A percentile compares a stretch with the other conserved stretches of the same genome.
Conservation (phyloP, 2,329 filamentous ascomycete species). For the Hypoxylon sp. region DNA sequence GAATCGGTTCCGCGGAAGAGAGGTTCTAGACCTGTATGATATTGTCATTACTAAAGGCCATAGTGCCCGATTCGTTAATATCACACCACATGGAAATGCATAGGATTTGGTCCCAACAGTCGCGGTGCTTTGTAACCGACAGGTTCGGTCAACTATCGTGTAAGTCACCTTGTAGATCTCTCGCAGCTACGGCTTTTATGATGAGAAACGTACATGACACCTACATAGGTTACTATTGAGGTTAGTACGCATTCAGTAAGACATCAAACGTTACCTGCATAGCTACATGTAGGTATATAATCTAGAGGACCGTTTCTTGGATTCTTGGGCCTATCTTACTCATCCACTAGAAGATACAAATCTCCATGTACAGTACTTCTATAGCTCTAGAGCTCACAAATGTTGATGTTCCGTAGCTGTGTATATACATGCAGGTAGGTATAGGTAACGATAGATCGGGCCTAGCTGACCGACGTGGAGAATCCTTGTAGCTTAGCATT, state of each 20-base stretch:
- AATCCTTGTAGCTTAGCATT: conserved; percentile 22
- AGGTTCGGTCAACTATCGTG: neutral
- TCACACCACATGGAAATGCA: neutral
- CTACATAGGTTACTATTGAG: neutral
- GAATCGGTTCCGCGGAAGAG: conserved; percentile 1
- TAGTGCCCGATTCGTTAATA: conserved; percentile 8
- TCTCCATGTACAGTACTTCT: neutral
- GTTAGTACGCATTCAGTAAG: neutral
- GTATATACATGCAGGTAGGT: neutral
- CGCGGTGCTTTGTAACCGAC: neutral
- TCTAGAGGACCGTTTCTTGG: neutral
- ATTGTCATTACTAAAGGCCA: conserved; percentile 9
- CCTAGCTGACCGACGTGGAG: conserved; percentile 25
- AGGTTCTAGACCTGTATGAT: conserved; percentile 21
- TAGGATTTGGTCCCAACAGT: neutral
- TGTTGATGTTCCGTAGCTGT: neutral
- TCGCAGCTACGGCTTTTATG: neutral
- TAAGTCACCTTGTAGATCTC: neutral
- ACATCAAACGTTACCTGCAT: neutral
- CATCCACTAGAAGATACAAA: neutral
- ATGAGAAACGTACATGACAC: neutral
- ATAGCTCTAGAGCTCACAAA: too few species aligned
- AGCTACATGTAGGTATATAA: neutral
- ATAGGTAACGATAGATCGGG: conserved; percentile 15
- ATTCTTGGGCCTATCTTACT: neutral